Evolutionary conservation across 1,284 basidiomycete species (phyloP).

Genomic region (Coniferiporia sulphurascens): DNA sequence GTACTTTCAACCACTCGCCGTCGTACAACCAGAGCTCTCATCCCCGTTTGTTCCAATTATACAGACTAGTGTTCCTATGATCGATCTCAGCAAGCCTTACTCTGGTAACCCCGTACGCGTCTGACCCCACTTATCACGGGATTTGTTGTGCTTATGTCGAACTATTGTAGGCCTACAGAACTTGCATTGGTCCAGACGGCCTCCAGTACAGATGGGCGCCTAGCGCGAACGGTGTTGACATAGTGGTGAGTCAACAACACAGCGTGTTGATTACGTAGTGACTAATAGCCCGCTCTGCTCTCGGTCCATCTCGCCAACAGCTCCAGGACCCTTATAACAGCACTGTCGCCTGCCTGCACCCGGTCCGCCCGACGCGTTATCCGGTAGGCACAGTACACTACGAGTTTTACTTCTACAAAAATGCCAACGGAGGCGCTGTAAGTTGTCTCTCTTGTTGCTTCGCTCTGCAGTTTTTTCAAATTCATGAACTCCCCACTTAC

Average conservation of each 20-base stretch:
- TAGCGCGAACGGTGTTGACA: conserved; percentile 49
- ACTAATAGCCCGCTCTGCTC: conserved; percentile 9
- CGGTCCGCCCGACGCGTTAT: conserved; percentile 68
- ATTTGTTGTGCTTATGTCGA: conserved; percentile 10
- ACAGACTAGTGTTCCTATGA: conserved; percentile 73
- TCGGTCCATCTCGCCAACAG: conserved; percentile 33
- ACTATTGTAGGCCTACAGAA: conserved; percentile 50
- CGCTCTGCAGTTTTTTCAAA: background rate
- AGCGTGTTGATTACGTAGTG: background rate
- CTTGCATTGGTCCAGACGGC: conserved; percentile 78
- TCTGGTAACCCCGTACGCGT: conserved; percentile 49
- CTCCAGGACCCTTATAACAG: conserved; percentile 64
- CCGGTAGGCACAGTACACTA: conserved; percentile 79
- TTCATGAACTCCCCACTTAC: conserved; percentile 14
- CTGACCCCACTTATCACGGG: background rate
- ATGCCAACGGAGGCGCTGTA: conserved; percentile 68
- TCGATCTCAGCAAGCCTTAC: conserved; percentile 68
- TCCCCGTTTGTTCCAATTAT: conserved; percentile 10
- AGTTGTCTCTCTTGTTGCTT: conserved; percentile 27
- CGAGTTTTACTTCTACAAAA: conserved; percentile 74
- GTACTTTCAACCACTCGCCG: conserved; percentile 31
- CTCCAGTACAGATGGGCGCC: conserved; percentile 73
- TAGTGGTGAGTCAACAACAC: conserved; percentile 45
- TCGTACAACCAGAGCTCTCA: background rate
- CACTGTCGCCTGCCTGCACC: conserved; percentile 73